phyloP scores from a whole-genome alignment of 2,329 filamentous ascomycete genomes.

The Calonectria pseudoreteaudii region DNA sequence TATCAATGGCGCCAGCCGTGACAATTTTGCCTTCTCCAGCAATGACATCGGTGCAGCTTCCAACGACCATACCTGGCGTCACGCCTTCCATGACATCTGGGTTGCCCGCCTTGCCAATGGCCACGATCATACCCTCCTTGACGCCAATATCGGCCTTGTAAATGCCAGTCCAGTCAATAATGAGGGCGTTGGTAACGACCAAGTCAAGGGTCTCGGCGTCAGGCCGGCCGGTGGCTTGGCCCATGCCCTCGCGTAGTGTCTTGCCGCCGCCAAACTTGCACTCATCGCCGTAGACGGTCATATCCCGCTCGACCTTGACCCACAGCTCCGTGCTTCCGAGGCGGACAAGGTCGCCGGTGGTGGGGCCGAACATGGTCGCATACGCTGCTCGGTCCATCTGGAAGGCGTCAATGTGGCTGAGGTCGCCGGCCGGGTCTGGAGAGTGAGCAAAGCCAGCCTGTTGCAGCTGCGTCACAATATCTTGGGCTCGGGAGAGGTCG shows the following conservation, averaged over 20 bases:
- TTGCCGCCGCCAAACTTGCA: slow-evolving; percentile 97
- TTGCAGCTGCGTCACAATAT: slow-evolving; percentile 76
- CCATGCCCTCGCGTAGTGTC: slow-evolving; percentile 94
- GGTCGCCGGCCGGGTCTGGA: slow-evolving; percentile 70
- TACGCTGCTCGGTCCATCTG: slow-evolving; percentile 85
- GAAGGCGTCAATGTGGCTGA: slow-evolving; percentile 68
- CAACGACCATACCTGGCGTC: slow-evolving; percentile 80
- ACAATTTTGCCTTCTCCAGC: slow-evolving; percentile 91
- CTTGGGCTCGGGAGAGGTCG: slow-evolving; percentile 70
- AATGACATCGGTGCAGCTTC: slow-evolving; percentile 90
- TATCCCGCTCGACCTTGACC: slow-evolving; percentile 89
- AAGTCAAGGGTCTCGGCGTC: slow-evolving; percentile 83
- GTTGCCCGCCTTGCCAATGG: slow-evolving; percentile 94
- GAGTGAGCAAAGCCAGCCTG: slow-evolving; percentile 82
- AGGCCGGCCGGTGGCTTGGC: slow-evolving; percentile 82
- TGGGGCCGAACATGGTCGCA: slow-evolving; percentile 91
- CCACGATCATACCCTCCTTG: slow-evolving; percentile 86
- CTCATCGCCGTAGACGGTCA: slow-evolving; percentile 89
- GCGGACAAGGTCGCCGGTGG: slow-evolving; percentile 85
- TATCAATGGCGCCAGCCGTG: slow-evolving; percentile 89
- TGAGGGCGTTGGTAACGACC: slow-evolving; percentile 88
- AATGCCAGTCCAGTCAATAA: slow-evolving; percentile 92
- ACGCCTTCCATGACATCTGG: slow-evolving; percentile 98
- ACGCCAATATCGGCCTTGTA: slow-evolving; percentile 98
- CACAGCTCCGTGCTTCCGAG: slow-evolving; percentile 89